These are phyloP conservation scores for Globisporangium takayamanum DNA, from an alignment of 352 stramenopile species.

Conservation along the genomic window DNA sequence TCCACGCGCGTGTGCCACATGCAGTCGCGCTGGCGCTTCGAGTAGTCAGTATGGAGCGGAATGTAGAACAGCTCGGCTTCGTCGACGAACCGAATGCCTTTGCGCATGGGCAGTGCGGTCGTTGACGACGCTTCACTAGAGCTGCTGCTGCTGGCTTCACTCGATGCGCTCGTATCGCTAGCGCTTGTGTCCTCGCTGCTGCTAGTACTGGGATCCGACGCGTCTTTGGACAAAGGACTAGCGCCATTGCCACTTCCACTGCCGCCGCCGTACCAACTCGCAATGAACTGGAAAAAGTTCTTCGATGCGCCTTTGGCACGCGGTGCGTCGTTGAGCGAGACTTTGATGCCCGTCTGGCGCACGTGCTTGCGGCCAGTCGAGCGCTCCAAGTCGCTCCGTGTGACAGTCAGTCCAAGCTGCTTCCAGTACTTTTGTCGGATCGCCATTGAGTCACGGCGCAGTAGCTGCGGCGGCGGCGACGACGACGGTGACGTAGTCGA, in stretches of 20 bases:
- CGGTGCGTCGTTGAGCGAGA: conserved; percentile 64
- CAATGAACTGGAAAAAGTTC: conserved; percentile 77
- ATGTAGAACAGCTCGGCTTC: conserved; percentile 86
- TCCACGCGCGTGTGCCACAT: conserved; percentile 83
- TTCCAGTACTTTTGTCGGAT: conserved; percentile 86
- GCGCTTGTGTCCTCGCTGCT: conserved; percentile 3
- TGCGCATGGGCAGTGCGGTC: conserved; percentile 17
- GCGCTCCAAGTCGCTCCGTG: conserved; percentile 75
- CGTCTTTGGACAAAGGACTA: background rate
- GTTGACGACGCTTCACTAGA: conserved; percentile 6
- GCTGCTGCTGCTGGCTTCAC: background rate
- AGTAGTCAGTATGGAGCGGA: conserved; percentile 76
- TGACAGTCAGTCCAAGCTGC: conserved; percentile 75
- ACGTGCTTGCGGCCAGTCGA: conserved; percentile 57
- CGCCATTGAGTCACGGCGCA: conserved; percentile 75
- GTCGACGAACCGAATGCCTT: conserved; percentile 60
- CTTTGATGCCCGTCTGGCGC: conserved; percentile 64
- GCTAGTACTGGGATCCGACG: conserved; percentile 12
- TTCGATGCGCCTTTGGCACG: conserved; percentile 36
- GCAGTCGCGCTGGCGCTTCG: conserved; percentile 76
- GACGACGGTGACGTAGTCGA: background rate
- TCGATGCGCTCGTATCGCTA: too few relatives aligned
- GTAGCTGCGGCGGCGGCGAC: conserved; percentile 8
- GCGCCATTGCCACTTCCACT: background rate
- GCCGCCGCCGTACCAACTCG: conserved; percentile 55